These are phyloP conservation scores for Hymenoscyphus fructigenus DNA, from an alignment of 2,329 filamentous ascomycete genomes.

Conservation along the genomic window DNA sequence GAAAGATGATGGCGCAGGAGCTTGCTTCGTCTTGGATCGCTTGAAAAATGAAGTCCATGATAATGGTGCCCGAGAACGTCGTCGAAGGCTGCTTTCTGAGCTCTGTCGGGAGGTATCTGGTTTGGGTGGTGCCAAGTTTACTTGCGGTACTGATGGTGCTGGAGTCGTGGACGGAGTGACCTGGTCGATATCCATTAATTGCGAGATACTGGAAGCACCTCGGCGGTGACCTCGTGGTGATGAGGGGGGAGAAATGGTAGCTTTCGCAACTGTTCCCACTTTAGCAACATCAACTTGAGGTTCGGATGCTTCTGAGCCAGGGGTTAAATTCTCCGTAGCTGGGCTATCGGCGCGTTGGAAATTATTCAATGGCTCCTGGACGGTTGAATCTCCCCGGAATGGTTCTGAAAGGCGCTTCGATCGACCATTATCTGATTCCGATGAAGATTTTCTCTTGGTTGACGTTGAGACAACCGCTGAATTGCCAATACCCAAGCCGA, in stretches of 20 bases:
- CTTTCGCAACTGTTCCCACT: constrained; percentile 47
- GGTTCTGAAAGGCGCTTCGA: constrained; percentile 35
- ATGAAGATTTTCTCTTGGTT: constrained; percentile 50
- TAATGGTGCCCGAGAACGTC: constrained; percentile 31
- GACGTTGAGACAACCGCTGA: constrained; percentile 55
- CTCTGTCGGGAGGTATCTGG: constrained; percentile 43
- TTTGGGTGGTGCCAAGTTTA: constrained; percentile 7
- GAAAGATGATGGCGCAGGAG: constrained; percentile 70
- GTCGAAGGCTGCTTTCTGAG: constrained; percentile 52
- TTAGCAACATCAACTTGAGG: constrained; percentile 49
- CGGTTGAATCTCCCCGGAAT: constrained; percentile 25
- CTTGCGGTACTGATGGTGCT: constrained; percentile 26
- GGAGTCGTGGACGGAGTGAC: constrained; percentile 38
- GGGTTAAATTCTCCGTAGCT: constrained; percentile 33
- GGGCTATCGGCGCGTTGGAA: constrained; percentile 25
- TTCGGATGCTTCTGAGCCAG: constrained; percentile 31
- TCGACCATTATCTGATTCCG: constrained; percentile 37
- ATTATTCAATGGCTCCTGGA: constrained; percentile 13
- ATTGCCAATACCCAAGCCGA: constrained; percentile 56
- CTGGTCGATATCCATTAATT: constrained; percentile 46
- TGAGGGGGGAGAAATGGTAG: constrained; percentile 46
- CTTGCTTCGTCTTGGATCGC: constrained; percentile 48
- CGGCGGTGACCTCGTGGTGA: constrained; percentile 47
- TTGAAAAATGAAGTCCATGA: constrained; percentile 76
- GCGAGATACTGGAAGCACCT: constrained; percentile 51